Percentiles rank a stretch among this genome's conserved stretches.
Evolutionary conservation across 495 filamentous ascomycete genomes (phyloP).

Genomic region (Cudoniella acicularis): DNA sequence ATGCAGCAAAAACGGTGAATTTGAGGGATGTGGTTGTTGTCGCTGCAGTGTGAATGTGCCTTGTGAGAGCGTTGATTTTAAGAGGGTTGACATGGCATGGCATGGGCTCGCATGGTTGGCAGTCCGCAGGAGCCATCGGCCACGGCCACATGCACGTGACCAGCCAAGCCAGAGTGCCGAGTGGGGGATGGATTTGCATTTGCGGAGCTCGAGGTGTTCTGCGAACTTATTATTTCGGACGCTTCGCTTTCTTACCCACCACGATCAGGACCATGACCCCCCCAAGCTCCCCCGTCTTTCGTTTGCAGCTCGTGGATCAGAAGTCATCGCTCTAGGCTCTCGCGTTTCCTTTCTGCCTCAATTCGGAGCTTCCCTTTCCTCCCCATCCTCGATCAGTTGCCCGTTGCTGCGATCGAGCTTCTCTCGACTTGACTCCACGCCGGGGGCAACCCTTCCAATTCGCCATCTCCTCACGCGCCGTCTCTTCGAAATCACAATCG

Average conservation of each 20-base stretch:
- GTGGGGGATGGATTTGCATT: not conserved
- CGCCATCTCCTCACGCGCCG: not conserved
- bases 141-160: too few relatives aligned
- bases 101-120: not conserved
- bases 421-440: not conserved
- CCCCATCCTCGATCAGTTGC: not conserved
- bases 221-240: constrained; percentile 1
- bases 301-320: constrained; percentile 10
- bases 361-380: constrained; percentile 1
- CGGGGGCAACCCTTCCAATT: not conserved
- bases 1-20: not conserved
- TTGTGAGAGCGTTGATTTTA: constrained; percentile 5
- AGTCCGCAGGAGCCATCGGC: not conserved
- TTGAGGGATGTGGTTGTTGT: constrained; percentile 3
- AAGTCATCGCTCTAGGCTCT: constrained; percentile 13
- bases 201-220: not conserved
- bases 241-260: constrained; percentile 3
- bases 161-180: too few relatives aligned
- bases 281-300: constrained; percentile 2
- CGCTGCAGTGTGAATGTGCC: constrained; percentile 6
- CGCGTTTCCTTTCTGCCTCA: constrained; percentile 6
- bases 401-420: constrained; percentile 14
- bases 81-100: not conserved
- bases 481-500: not conserved
- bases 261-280: constrained; percentile 22